Evolutionary conservation across 1,139 yeast genomes (phyloP).

Genomic region (Kodamaea arcana): DNA sequence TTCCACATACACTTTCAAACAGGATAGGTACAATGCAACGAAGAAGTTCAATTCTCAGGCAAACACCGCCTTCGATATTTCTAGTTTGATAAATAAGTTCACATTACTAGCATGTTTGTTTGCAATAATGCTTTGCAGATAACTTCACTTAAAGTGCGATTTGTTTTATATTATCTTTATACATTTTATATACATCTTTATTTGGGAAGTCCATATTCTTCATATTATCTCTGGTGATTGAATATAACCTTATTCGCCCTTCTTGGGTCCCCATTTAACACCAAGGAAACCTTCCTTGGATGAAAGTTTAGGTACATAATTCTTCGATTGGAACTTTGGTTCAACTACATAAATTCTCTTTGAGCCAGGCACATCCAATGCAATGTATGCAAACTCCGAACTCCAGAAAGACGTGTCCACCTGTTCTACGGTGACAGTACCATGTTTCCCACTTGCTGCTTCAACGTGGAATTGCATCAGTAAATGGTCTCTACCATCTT

Average conservation of each 20-base stretch:
- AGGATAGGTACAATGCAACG: neutral
- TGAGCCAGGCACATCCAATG: conserved; percentile 71
- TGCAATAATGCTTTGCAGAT: too few relatives aligned
- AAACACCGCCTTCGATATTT: neutral
- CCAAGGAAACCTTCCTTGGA: conserved; percentile 64
- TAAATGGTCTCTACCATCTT: conserved; percentile 74
- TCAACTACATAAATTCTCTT: conserved; percentile 68
- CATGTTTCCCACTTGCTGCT: conserved; percentile 49
- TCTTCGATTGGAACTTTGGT: conserved; percentile 46
- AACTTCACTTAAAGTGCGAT: neutral
- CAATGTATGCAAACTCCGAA: conserved; percentile 70
- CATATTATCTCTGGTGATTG: too few relatives aligned
- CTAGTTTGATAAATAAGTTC: neutral
- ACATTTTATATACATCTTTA: neutral
- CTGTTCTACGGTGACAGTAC: conserved; percentile 76
- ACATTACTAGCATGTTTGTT: neutral
- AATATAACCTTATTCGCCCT: conserved; percentile 27
- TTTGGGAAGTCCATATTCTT: too few relatives aligned
- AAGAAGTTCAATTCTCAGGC: neutral
- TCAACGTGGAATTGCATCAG: conserved; percentile 86
- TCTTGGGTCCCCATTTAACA: conserved; percentile 80
- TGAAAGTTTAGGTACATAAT: conserved; percentile 29
- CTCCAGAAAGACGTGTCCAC: conserved; percentile 61
- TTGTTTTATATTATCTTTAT: neutral
- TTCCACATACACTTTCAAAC: neutral